Percentiles rank a stretch among this genome's conserved stretches.
Evolutionary conservation across 371 early-diverging fungal genomes (phyloP).

Genomic region (Mortierella sp.): DNA sequence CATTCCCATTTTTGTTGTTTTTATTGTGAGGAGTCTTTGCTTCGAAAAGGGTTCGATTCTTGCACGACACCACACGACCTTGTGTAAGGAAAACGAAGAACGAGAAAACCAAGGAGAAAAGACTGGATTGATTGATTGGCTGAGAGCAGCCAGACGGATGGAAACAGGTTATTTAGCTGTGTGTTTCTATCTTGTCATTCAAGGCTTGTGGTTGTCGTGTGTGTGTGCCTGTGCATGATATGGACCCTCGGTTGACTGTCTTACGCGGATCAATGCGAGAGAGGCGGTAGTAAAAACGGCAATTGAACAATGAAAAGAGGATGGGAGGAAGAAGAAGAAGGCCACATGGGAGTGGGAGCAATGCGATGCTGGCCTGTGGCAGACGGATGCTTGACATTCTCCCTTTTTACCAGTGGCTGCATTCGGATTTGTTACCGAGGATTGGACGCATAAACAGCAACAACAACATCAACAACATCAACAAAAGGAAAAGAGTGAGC

Average conservation of each 20-base stretch:
- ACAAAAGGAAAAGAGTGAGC: not conserved
- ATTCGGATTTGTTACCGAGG: not conserved
- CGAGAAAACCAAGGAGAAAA: not conserved
- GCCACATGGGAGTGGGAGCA: too few species aligned
- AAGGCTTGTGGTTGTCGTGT: too few species aligned
- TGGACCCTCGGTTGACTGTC: too few species aligned
- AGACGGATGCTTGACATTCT: not conserved
- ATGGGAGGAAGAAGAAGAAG: not conserved
- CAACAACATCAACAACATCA: not conserved
- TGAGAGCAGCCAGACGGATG: not conserved
- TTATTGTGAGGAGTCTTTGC: not conserved
- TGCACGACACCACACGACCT: not conserved
- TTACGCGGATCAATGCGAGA: too few species aligned
- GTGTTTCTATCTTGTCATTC: too few species aligned
- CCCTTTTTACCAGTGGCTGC: not conserved
- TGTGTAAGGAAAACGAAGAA: not conserved
- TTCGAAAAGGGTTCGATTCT: not conserved
- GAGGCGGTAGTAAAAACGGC: not conserved
- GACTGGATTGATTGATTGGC: not conserved
- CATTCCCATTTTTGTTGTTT: not conserved
- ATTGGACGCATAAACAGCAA: not conserved
- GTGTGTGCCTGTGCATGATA: too few species aligned
- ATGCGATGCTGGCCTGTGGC: too few species aligned
- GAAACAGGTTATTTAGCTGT: too few species aligned
- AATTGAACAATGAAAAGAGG: not conserved